These are phyloP conservation scores for Aspergillus brasiliensis DNA, from an alignment of 2,329 filamentous ascomycete genomes.

Conservation along the genomic window DNA sequence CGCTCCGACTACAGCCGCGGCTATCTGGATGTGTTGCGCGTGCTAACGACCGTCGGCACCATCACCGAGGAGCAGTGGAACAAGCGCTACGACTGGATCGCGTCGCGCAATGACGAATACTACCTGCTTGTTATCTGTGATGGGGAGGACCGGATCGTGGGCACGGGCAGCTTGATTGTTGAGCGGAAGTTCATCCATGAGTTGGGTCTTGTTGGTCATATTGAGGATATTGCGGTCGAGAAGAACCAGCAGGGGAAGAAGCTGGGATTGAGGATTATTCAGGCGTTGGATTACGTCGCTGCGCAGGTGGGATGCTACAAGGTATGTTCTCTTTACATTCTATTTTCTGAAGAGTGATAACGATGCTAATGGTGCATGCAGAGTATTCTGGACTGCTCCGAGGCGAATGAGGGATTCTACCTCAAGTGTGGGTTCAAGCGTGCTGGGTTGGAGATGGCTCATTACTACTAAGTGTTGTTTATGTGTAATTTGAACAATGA, in stretches of 20 bases:
- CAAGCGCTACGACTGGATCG: conserved; percentile 81
- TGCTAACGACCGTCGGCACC: conserved; percentile 91
- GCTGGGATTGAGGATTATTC: conserved; percentile 86
- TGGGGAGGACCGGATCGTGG: conserved; percentile 70
- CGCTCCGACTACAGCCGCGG: conserved; percentile 76
- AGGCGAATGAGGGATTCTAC: conserved; percentile 96
- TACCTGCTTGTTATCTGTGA: conserved; percentile 87
- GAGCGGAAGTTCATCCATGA: conserved; percentile 73
- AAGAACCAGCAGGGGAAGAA: conserved; percentile 98
- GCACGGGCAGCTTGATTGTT: conserved; percentile 84
- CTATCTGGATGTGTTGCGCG: conserved; percentile 87
- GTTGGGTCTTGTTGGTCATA: conserved; percentile 73
- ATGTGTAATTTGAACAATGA: not conserved
- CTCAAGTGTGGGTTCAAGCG: conserved; percentile 94
- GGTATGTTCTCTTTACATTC: conserved; percentile 43
- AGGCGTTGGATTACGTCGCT: conserved; percentile 87
- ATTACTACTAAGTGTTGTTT: conserved; percentile 67
- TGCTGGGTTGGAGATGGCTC: conserved; percentile 93
- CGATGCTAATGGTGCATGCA: conserved; percentile 36
- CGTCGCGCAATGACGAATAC: conserved; percentile 72
- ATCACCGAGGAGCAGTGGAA: conserved; percentile 74
- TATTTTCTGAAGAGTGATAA: not conserved
- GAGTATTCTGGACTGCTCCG: conserved; percentile 94
- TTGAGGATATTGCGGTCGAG: conserved; percentile 95
- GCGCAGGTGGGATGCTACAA: conserved; percentile 92